These are phyloP conservation scores for Paulownia fortunei DNA, from an alignment of 257 asterid species.

Conservation along the genomic window DNA sequence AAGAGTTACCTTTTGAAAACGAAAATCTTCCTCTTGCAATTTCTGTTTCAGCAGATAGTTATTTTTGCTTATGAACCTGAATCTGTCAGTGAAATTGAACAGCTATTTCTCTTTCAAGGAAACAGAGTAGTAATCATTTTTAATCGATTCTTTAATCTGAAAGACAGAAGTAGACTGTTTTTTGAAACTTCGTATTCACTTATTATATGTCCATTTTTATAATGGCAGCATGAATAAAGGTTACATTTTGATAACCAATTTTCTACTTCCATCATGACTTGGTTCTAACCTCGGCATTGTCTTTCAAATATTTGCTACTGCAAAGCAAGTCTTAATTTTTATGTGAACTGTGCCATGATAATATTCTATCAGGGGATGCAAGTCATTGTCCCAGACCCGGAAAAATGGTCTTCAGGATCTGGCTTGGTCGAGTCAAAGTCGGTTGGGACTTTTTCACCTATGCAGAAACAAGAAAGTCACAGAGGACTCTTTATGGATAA, in stretches of 20 bases:
- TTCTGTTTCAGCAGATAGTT: not conserved
- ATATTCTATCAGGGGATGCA: conserved; percentile 55
- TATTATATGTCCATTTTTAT: not conserved
- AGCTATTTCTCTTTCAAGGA: not conserved
- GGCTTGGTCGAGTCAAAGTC: conserved; percentile 59
- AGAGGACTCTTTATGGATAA: conserved; percentile 78
- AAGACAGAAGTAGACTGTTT: not conserved
- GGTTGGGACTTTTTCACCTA: conserved; percentile 54
- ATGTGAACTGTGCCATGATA: conserved; percentile 25
- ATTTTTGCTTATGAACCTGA: not conserved
- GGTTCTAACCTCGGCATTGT: not conserved
- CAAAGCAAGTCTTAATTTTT: not conserved
- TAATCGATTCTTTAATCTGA: not conserved
- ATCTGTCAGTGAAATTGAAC: not conserved
- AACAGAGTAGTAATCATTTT: not conserved
- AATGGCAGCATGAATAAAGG: not conserved
- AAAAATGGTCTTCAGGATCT: conserved; percentile 41
- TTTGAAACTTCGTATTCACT: too few relatives aligned
- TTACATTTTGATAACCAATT: not conserved
- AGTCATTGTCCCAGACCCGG: conserved; percentile 52
- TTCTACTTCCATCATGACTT: not conserved
- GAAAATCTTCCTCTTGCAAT: not conserved
- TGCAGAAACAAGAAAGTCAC: conserved; percentile 74
- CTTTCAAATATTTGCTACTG: conserved; percentile 5
- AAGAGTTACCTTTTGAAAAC: not conserved